Evolutionary conservation across 1,139 yeast species (phyloP), one percentile per base, ranked within the genome.

Genomic region (Scheffersomyces segobiensis): DNA sequence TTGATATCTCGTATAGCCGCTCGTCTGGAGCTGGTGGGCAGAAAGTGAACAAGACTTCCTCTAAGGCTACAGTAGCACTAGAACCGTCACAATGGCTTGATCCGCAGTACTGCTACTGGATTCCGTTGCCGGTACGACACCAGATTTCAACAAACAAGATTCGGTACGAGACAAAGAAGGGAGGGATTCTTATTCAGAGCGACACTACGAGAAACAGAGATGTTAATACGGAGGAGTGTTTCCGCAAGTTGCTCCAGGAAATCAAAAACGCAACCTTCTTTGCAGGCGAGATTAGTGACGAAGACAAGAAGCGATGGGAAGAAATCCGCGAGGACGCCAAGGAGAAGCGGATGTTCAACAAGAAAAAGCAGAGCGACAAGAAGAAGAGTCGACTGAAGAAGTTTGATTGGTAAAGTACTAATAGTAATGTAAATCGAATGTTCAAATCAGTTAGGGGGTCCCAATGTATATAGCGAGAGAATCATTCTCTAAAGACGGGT

Each of bases 21-120:
- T 84, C 97, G 0, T 88, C 97, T 14, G 98, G 98, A 0, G 93
- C 97, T 0, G 98, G 98, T 0, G 98, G 98, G 0, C 98, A 93
- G 66, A 91, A 93, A 68, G 98, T 93, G 18, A 93, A 93, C 71
- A 93, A 92, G 62, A 84, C 92, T 0, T 87, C 87, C 17, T 85
- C 95, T 2, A 93, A 93, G 67, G 97, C 96, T 3, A 86, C 95
- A 0, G 71, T 93, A 14, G 76, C 85, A 3, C 68, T 91, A 61
- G 69, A 72, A 5, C 70, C 79, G 0, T 71, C 75, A 1, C 72
- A 77, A 51, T 85, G 93, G 86, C 75, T 81, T 10, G 65, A 71
- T 2, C 81, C 86, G 0, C 69, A 69, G 46, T 66, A 64, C 50
- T 77, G 82, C 20, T 65, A 66, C 6, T 91, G 96, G 96, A 80